A percentile compares a stretch with the other conserved stretches of the same genome.
These are phyloP conservation scores for Russula sp. DNA, from an alignment of 768 basidiomycete genomes.

Conservation along the genomic window DNA sequence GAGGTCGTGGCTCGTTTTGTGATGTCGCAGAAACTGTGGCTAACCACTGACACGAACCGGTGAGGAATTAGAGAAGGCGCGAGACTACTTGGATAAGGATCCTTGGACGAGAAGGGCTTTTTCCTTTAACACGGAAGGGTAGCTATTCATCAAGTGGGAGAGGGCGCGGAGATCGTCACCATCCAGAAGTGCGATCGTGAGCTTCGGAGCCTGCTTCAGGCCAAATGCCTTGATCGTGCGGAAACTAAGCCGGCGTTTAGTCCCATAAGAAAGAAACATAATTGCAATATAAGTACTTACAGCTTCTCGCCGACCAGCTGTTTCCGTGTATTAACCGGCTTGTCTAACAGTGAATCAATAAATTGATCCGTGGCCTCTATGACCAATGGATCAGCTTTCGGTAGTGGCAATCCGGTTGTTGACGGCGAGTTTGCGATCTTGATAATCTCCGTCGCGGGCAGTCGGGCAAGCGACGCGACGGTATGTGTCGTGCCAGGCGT, in stretches of 20 bases:
- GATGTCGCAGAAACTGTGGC: neutral
- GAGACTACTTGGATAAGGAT: slow-evolving; percentile 20
- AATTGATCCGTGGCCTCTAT: slow-evolving; percentile 59
- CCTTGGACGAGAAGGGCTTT: slow-evolving; percentile 23
- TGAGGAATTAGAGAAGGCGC: neutral
- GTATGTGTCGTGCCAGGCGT: slow-evolving; percentile 61
- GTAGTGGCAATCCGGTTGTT: slow-evolving; percentile 38
- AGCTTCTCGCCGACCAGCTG: slow-evolving; percentile 79
- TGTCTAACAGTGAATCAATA: slow-evolving; percentile 61
- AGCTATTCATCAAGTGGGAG: slow-evolving; percentile 85
- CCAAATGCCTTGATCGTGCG: slow-evolving; percentile 70
- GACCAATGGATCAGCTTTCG: slow-evolving; percentile 32
- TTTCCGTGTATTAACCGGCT: slow-evolving; percentile 76
- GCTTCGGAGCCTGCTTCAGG: slow-evolving; percentile 81
- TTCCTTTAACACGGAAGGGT: slow-evolving; percentile 76
- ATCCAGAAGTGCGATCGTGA: slow-evolving; percentile 80
- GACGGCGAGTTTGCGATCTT: slow-evolving; percentile 55
- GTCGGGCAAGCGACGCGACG: slow-evolving; percentile 62
- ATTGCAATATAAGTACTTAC: slow-evolving; percentile 39
- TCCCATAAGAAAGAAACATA: slow-evolving; percentile 21
- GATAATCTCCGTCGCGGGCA: slow-evolving; percentile 76
- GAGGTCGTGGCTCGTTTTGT: slow-evolving; percentile 4
- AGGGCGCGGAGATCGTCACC: slow-evolving; percentile 81
- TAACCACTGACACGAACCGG: neutral
- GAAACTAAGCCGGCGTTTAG: slow-evolving; percentile 39